Evolutionary conservation across 176 grass and related monocot species (phyloP), one percentile per base, ranked within the genome.

Genomic region (Secale cereale): DNA sequence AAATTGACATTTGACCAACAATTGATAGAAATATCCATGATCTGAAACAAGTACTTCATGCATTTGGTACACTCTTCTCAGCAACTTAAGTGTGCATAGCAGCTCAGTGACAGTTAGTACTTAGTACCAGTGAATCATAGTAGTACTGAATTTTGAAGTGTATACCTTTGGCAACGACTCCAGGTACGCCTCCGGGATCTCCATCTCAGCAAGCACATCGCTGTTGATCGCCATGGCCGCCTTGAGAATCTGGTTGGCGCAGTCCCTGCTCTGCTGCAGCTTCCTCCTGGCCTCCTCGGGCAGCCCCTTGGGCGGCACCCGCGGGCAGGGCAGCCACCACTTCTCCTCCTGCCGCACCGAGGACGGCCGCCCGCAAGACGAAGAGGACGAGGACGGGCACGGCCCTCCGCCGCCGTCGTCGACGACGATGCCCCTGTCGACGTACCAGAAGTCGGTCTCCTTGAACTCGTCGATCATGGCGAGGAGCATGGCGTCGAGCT

Each of bases 211-310:
- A 2, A 99, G 97, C 41, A 96, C 94, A 10, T 89, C 94, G 27
- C 94, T 96, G 77, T 99, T 99, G 81, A 99, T 99, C 2, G 97
- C 94, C 97, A 99, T 94, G 9, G 97, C 94, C 1, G 97, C 97
- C 88, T 99, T 99, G 17, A 99, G 46, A 76, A 99, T 99, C 91
- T 99, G 97, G 82, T 99, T 99, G 1, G 90, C 92, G 35, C 97
- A 96, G 84, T 99, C 97, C 88, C 94, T 90, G 61, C 88, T 94
- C 50, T 94, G 94, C 59, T 99, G 94, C 86, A 99, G 69, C 79
- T 92, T 94, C 88, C 92, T 96, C 87, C 97, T 85, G 17, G 90
- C 89, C 52, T 89, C 97, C 81, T 96, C 93, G 0, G 97, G 92
- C 3, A 97, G 75, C 28, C 97, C 97, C 81, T 89, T 94, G 59